Conservation (phyloP, 176 grass and related monocot species). For the Phoenix dactylifera region DNA sequence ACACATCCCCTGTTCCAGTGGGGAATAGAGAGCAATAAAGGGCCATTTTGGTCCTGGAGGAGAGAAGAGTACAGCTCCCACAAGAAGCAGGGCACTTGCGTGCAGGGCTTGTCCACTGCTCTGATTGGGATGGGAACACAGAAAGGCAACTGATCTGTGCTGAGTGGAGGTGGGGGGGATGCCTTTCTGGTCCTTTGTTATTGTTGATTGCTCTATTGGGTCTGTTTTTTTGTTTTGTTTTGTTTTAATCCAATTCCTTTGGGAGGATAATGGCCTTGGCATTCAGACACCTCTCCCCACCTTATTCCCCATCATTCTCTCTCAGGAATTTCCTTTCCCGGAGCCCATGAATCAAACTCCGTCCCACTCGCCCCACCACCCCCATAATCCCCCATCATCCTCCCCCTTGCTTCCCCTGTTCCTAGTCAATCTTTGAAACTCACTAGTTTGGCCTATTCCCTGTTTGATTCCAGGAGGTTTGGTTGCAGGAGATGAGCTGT, state of each 20-base stretch:
- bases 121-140: slow-evolving; percentile 27
- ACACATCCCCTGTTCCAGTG: background rate
- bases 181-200: slow-evolving; percentile 4
- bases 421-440: too few relatives aligned
- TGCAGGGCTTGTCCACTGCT: slow-evolving; percentile 40
- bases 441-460: too few relatives aligned
- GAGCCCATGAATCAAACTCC: slow-evolving; percentile 32
- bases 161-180: background rate
- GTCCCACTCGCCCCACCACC: background rate
- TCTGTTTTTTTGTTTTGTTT: background rate
- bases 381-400: too few relatives aligned
- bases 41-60: slow-evolving; percentile 1
- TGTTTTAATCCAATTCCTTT: slow-evolving; percentile 8
- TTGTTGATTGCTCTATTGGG: slow-evolving; percentile 1
- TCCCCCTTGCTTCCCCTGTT: background rate
- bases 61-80: background rate
- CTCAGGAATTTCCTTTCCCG: slow-evolving; percentile 11
- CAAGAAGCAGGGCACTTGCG: slow-evolving; percentile 38
- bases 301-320: slow-evolving; percentile 3
- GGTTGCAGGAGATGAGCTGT: too few relatives aligned
- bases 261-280: slow-evolving; percentile 11
- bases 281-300: background rate
- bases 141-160: slow-evolving; percentile 10
- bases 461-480: too few relatives aligned
- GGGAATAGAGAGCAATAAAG: too few relatives aligned